phyloP scores from a whole-genome alignment of 345 rosid species.

The Heritiera littoralis region DNA sequence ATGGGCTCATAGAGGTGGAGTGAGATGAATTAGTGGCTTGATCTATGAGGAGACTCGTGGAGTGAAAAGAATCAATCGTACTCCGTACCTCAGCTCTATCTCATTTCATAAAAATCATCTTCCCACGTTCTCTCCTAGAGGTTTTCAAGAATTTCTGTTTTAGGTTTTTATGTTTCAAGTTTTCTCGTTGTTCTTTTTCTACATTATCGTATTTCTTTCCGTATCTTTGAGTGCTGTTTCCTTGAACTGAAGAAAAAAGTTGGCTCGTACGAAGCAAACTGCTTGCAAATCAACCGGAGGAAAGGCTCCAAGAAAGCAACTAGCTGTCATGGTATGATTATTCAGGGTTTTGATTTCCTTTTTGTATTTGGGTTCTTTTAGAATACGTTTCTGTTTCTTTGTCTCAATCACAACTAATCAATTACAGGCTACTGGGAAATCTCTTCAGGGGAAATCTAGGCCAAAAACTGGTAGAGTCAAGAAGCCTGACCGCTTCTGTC shows the following conservation, averaged over 20 bases:
- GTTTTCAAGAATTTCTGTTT: too few relatives aligned
- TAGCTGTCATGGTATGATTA: conserved; percentile 52
- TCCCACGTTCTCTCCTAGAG: too few relatives aligned
- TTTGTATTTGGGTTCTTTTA: neutral
- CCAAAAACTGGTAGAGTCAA: conserved; percentile 69
- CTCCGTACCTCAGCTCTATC: too few relatives aligned
- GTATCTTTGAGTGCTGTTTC: neutral
- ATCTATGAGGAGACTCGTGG: too few relatives aligned
- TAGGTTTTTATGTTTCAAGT: too few relatives aligned
- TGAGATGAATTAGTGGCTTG: too few relatives aligned
- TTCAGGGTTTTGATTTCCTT: neutral
- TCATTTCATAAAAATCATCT: too few relatives aligned
- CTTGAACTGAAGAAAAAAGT: neutral
- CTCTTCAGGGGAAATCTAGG: conserved; percentile 51
- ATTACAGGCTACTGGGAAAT: conserved; percentile 43
- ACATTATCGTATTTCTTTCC: neutral
- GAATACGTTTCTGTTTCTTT: neutral
- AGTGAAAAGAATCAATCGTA: too few relatives aligned
- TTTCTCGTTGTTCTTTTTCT: neutral
- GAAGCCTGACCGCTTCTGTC: conserved; percentile 75
- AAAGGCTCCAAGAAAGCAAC: conserved; percentile 72
- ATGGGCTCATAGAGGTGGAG: too few relatives aligned
- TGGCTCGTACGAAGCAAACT: conserved; percentile 35
- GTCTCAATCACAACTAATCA: neutral
- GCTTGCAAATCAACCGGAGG: conserved; percentile 68